These are phyloP conservation scores for Coccomyxa sp. DNA, from an alignment of 139 green algal species.

Conservation along the genomic window DNA sequence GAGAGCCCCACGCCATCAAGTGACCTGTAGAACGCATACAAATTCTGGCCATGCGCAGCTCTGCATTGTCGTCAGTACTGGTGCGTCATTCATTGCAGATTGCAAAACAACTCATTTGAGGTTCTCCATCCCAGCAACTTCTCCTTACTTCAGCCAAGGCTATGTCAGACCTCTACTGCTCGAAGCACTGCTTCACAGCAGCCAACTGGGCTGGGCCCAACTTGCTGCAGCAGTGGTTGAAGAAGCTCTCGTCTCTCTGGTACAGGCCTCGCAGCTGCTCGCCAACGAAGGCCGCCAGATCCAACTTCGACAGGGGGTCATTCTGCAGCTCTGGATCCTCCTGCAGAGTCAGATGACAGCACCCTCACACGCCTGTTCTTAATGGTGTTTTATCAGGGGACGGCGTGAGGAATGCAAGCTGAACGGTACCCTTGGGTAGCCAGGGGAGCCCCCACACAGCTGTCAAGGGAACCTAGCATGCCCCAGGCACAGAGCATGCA, in stretches of 20 bases:
- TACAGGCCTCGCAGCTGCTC: constrained; percentile 10
- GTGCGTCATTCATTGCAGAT: too few species aligned
- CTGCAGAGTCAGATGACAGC: too few species aligned
- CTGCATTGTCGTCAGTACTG: too few species aligned
- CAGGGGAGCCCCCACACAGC: neutral
- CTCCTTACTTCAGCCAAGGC: too few species aligned
- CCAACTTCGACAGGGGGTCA: constrained; percentile 11
- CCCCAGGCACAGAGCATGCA: neutral
- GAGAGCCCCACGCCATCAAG: too few species aligned
- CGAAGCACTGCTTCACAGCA: neutral
- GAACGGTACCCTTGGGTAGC: neutral
- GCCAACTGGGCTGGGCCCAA: neutral
- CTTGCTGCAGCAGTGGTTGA: neutral
- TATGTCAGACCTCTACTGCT: too few species aligned
- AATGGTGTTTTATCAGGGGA: neutral
- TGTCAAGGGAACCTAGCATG: neutral
- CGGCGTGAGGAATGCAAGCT: neutral
- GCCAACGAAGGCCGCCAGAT: constrained; percentile 5
- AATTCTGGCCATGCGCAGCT: too few species aligned
- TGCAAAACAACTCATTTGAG: too few species aligned
- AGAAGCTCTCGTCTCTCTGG: neutral
- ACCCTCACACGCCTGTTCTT: neutral
- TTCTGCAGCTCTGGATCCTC: constrained; percentile 4
- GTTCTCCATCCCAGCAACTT: too few species aligned
- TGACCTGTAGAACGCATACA: too few species aligned